phyloP scores from a whole-genome alignment of 306 rosid species.

The Gillenia trifoliata region DNA sequence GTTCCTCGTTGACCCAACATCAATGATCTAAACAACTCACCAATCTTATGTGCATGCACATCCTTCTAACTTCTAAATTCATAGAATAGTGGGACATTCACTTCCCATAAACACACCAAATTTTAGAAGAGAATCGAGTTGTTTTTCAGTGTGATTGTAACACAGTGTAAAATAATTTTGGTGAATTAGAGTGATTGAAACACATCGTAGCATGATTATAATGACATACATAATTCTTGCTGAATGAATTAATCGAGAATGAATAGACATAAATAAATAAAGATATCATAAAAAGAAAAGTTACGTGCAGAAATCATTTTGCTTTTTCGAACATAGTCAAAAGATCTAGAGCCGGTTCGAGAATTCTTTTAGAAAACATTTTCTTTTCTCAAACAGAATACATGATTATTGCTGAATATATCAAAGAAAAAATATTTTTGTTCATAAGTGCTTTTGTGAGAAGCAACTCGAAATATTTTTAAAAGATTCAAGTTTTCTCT shows the following conservation, averaged over 20 bases:
- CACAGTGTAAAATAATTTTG: neutral
- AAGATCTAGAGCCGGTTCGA: neutral
- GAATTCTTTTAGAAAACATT: neutral
- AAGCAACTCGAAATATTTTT: neutral
- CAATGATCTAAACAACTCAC: neutral
- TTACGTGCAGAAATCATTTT: no score
- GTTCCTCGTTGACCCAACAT: constrained; percentile 24
- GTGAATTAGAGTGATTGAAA: no score
- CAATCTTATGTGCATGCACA: neutral
- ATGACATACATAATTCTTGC: neutral
- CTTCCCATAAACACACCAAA: neutral
- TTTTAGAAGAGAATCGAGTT: neutral
- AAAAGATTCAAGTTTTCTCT: neutral
- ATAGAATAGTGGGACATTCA: neutral
- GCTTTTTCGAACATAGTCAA: neutral
- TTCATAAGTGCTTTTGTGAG: neutral
- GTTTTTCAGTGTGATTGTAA: neutral
- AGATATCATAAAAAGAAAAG: no score
- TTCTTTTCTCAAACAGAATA: neutral
- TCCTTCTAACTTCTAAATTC: neutral
- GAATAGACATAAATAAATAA: no score
- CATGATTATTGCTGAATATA: neutral
- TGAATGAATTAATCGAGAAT: no score
- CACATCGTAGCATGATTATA: neutral
- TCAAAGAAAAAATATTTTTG: neutral